Evolutionary conservation across 164 flowering plant species (phyloP).

Genomic region (Cinnamomum chago): DNA sequence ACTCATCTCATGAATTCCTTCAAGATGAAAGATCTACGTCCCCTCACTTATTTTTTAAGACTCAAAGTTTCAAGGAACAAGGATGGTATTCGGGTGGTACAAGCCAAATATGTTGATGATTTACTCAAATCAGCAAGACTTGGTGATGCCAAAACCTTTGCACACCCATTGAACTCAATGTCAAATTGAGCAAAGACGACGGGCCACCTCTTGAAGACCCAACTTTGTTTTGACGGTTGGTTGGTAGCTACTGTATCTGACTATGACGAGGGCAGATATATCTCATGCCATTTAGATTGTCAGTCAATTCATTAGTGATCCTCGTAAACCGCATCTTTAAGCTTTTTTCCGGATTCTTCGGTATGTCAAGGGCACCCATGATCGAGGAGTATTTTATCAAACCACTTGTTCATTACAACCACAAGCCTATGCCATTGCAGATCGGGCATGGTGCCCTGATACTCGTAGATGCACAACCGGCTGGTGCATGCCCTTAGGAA

Average conservation of each 20-base stretch:
- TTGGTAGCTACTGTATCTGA: not conserved
- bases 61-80: no score
- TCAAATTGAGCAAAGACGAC: not conserved
- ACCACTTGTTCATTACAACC: not conserved
- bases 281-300: not conserved
- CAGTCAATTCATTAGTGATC: not conserved
- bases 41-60: no score
- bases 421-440: not conserved
- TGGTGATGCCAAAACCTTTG: no score
- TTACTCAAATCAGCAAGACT: no score
- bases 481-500: not conserved
- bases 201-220: not conserved
- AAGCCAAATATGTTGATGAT: no score
- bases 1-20: no score
- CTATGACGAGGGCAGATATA: not conserved
- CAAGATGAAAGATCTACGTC: no score
- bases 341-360: not conserved
- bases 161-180: not conserved
- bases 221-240: not conserved
- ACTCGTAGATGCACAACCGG: not conserved
- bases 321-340: not conserved
- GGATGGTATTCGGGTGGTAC: no score
- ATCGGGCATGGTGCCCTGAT: not conserved
- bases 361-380: not conserved
- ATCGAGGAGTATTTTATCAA: not conserved